Conservation (phyloP, 2,329 filamentous ascomycete genomes). For the Aureobasidium namibiae region DNA sequence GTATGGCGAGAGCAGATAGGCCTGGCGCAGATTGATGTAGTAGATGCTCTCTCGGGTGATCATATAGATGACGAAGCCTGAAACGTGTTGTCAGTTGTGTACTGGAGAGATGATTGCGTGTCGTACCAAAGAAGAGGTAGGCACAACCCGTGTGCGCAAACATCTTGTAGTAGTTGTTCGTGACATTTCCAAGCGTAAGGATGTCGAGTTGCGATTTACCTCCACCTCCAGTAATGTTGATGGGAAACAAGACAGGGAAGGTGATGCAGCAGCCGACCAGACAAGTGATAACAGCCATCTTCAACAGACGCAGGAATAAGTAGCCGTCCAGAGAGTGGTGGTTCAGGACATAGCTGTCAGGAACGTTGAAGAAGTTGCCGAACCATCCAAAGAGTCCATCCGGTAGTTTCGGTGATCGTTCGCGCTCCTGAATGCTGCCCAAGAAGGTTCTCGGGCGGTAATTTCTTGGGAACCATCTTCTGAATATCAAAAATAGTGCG, state of each 20-base stretch:
- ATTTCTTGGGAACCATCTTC: conserved; percentile 35
- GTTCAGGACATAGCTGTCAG: conserved; percentile 74
- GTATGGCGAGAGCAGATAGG: conserved; percentile 76
- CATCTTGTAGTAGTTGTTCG: conserved; percentile 55
- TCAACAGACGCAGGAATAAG: conserved; percentile 80
- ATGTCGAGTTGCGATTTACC: conserved; percentile 60
- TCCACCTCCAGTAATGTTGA: conserved; percentile 76
- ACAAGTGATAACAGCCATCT: conserved; percentile 68
- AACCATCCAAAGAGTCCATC: conserved; percentile 34
- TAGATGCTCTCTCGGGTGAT: conserved; percentile 82
- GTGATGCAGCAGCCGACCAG: conserved; percentile 77
- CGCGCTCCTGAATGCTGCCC: conserved; percentile 33
- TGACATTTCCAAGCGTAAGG: conserved; percentile 71
- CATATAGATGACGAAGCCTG: conserved; percentile 73
- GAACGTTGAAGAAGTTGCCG: conserved; percentile 42
- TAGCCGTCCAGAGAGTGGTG: conserved; percentile 91
- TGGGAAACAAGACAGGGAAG: conserved; percentile 80
- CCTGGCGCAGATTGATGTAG: conserved; percentile 88
- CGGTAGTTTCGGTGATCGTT: conserved; percentile 32
- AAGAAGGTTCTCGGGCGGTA: conserved; percentile 39
- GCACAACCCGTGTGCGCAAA: conserved; percentile 76
- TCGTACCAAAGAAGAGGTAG: conserved; percentile 68
- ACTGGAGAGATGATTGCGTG: not conserved
- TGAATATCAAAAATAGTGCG: conserved; percentile 33
- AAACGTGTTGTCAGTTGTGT: conserved; percentile 14